A percentile compares a stretch with the other conserved stretches of the same genome.
Evolutionary conservation across 148 eudicot genomes (phyloP).

Genomic region (Beta vulgaris): DNA sequence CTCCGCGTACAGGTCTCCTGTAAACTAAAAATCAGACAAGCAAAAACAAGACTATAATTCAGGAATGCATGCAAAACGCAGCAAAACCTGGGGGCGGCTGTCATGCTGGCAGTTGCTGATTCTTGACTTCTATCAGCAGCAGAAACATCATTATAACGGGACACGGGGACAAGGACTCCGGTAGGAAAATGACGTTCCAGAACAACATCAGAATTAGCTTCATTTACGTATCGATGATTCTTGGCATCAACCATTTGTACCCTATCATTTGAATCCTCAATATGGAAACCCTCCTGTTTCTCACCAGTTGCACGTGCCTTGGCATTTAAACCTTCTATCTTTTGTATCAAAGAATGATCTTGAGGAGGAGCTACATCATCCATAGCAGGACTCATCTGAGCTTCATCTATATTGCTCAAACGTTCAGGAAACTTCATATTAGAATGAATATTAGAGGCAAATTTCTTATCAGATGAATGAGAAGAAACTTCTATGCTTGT

Average conservation of each 20-base stretch:
- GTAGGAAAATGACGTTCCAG: conserved; percentile 38
- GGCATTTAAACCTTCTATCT: conserved; percentile 82
- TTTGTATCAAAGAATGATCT: conserved; percentile 62
- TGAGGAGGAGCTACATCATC: conserved; percentile 38
- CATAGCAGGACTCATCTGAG: conserved; percentile 24
- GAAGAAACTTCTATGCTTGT: conserved; percentile 31
- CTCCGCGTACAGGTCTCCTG: conserved; percentile 59
- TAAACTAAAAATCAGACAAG: conserved; percentile 28
- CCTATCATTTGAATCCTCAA: conserved; percentile 38
- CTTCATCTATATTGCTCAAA: conserved; percentile 27
- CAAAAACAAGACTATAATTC: neutral
- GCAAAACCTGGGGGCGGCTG: conserved; percentile 52
- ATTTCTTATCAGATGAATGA: conserved; percentile 24
- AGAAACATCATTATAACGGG: conserved; percentile 31
- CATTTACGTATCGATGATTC: conserved; percentile 24
- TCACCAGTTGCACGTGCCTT: conserved; percentile 69
- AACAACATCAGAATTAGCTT: conserved; percentile 30
- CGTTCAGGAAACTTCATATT: conserved; percentile 33
- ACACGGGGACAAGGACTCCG: conserved; percentile 40
- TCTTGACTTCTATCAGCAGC: conserved; percentile 36
- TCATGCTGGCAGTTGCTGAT: conserved; percentile 27
- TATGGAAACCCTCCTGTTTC: conserved; percentile 34
- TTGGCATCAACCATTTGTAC: conserved; percentile 29
- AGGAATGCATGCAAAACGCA: conserved; percentile 14
- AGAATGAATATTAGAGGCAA: conserved; percentile 22